A percentile compares a stretch with the other conserved stretches of the same genome.
Conservation (phyloP, 345 rosid genomes). For the Linum trigynum region DNA sequence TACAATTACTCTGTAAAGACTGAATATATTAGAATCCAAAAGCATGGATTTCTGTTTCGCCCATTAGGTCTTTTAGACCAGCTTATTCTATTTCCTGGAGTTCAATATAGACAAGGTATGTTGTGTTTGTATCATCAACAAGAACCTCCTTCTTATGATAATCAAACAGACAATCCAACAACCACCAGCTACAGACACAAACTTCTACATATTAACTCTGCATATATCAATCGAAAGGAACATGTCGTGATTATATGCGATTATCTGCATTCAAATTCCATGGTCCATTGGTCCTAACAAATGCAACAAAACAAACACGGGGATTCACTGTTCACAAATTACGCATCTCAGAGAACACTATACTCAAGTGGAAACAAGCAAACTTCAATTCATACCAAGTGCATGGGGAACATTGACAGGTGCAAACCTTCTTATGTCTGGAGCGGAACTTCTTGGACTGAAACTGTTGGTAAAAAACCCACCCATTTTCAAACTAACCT, state of each 20-base stretch:
- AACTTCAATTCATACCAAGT: too few relatives aligned
- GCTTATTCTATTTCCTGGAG: neutral
- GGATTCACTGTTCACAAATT: neutral
- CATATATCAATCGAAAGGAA: neutral
- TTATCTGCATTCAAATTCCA: neutral
- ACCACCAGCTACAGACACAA: neutral
- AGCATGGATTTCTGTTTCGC: neutral
- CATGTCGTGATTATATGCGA: neutral
- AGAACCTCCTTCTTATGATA: neutral
- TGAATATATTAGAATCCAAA: neutral
- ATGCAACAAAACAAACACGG: too few relatives aligned
- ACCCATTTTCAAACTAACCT: conserved; percentile 58
- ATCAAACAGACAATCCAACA: neutral
- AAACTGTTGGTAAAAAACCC: conserved; percentile 80
- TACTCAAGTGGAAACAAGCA: neutral
- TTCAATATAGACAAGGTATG: neutral
- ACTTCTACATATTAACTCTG: neutral
- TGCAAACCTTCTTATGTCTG: conserved; percentile 50
- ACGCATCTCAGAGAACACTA: neutral
- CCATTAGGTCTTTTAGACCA: neutral
- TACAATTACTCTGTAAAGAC: neutral
- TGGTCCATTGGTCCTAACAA: too few relatives aligned
- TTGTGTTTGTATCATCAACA: neutral
- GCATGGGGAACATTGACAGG: neutral
- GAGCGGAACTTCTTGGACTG: conserved; percentile 89